phyloP scores from a whole-genome alignment of 202 grass and related monocot species.

The Schoenoplectus triqueter region DNA sequence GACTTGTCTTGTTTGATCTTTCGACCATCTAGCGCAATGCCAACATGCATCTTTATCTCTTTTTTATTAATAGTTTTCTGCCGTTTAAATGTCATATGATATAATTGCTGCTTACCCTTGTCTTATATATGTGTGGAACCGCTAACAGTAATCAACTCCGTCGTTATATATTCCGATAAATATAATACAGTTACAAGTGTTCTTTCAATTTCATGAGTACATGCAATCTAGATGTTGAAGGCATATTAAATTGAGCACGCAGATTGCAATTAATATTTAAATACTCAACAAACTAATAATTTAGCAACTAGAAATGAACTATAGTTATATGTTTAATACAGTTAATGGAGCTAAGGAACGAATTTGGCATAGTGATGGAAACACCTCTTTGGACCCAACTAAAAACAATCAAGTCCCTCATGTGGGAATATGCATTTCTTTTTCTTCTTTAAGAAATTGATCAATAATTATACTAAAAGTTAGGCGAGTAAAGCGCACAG shows the following conservation, averaged over 20 bases:
- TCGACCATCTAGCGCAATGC: neutral
- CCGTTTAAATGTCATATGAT: neutral
- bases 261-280: neutral
- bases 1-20: neutral
- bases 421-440: neutral
- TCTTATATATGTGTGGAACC: neutral
- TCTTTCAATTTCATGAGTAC: neutral
- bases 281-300: neutral
- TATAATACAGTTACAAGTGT: slow-evolving; percentile 5
- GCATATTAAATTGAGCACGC: neutral
- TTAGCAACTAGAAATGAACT: neutral
- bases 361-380: neutral
- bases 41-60: neutral
- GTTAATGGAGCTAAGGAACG: neutral
- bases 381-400: neutral
- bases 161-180: neutral
- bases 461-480: neutral
- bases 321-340: neutral
- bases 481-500: neutral
- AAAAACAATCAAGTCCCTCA: neutral
- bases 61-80: neutral
- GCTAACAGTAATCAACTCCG: neutral
- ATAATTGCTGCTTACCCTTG: neutral
- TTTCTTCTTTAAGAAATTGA: neutral
- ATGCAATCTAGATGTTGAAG: neutral